These are phyloP conservation scores for Colletotrichum coccodes DNA, from an alignment of 2,329 filamentous ascomycete genomes.

Conservation along the genomic window DNA sequence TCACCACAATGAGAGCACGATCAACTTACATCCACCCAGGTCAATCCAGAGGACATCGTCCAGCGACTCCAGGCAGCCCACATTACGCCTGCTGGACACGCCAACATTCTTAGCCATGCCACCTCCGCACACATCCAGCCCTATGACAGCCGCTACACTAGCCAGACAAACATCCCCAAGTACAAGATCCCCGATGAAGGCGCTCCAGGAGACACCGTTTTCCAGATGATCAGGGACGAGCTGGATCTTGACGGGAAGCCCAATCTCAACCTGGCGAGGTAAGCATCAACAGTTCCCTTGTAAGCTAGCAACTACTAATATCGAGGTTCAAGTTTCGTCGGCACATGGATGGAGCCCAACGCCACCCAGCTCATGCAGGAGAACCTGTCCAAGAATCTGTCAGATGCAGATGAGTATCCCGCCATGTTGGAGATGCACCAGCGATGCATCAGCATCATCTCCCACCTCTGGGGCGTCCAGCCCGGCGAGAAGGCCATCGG, in stretches of 20 bases:
- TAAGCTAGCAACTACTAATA: neutral
- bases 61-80: constrained; percentile 58
- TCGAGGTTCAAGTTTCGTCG: constrained; percentile 64
- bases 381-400: constrained; percentile 77
- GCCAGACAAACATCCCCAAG: constrained; percentile 63
- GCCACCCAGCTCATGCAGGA: constrained; percentile 73
- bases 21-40: constrained; percentile 42
- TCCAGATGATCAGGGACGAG: constrained; percentile 72
- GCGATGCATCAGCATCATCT: constrained; percentile 75
- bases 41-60: constrained; percentile 67
- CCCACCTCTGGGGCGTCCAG: constrained; percentile 72
- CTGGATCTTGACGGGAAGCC: constrained; percentile 73
- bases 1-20: neutral
- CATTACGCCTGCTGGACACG: constrained; percentile 45
- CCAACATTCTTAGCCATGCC: constrained; percentile 48
- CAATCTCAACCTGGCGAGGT: constrained; percentile 73
- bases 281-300: constrained; percentile 18
- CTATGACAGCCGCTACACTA: constrained; percentile 67
- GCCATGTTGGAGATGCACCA: constrained; percentile 69
- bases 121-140: constrained; percentile 63
- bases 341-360: constrained; percentile 77
- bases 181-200: constrained; percentile 67
- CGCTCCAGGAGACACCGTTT: constrained; percentile 70
- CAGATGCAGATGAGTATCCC: constrained; percentile 75
- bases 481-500: constrained; percentile 73